A percentile compares a stretch with the other conserved stretches of the same genome.
These are phyloP conservation scores for Daldinia vernicosa DNA, from an alignment of 495 filamentous ascomycete species.

Conservation along the genomic window DNA sequence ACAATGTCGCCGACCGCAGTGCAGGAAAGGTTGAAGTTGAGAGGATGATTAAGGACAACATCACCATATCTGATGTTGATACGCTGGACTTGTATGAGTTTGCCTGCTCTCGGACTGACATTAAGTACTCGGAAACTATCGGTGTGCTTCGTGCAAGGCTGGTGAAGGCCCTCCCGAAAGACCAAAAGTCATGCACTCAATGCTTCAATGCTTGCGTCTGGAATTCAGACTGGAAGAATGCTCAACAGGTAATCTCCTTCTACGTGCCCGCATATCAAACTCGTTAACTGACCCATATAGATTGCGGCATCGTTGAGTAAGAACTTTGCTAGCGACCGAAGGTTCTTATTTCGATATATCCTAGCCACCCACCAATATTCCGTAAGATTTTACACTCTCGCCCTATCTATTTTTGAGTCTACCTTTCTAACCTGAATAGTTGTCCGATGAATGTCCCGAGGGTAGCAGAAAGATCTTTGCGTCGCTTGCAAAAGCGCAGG, in stretches of 20 bases:
- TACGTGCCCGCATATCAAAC: not conserved
- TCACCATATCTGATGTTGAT: slow-evolving; percentile 50
- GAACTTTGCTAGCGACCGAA: slow-evolving; percentile 49
- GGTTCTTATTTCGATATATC: slow-evolving; percentile 57
- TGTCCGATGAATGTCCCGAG: slow-evolving; percentile 49
- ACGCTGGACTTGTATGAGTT: slow-evolving; percentile 56
- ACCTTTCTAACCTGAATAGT: slow-evolving; percentile 44
- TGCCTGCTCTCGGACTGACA: slow-evolving; percentile 20
- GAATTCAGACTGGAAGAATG: slow-evolving; percentile 58
- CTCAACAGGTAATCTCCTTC: slow-evolving; percentile 52
- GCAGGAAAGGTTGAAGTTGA: slow-evolving; percentile 49
- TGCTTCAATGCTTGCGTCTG: slow-evolving; percentile 57
- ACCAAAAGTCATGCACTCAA: slow-evolving; percentile 42
- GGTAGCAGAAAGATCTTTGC: slow-evolving; percentile 54
- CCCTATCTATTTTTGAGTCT: not conserved
- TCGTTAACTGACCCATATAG: slow-evolving; percentile 36
- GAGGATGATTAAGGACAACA: slow-evolving; percentile 50
- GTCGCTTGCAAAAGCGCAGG: slow-evolving; percentile 51
- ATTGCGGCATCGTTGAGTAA: slow-evolving; percentile 57
- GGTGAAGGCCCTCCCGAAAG: slow-evolving; percentile 56
- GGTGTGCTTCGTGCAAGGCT: slow-evolving; percentile 53
- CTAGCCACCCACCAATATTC: slow-evolving; percentile 55
- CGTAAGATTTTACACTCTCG: slow-evolving; percentile 42
- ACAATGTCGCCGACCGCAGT: slow-evolving; percentile 49
- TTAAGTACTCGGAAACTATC: slow-evolving; percentile 47